Conservation (phyloP, 257 asterid genomes). For the Plectranthus barbatus region DNA sequence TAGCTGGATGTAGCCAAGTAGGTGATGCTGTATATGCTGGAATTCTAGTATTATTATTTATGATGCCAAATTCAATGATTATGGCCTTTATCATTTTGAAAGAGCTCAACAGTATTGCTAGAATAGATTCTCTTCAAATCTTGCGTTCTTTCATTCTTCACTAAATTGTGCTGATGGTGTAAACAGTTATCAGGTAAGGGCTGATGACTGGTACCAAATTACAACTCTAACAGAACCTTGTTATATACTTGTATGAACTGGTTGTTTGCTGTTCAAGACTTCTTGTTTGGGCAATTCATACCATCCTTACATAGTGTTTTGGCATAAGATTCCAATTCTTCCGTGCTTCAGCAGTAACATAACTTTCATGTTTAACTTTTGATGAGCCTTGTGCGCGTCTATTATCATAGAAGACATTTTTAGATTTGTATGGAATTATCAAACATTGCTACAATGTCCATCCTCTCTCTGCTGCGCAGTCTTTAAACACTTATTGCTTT, state of each 20-base stretch:
- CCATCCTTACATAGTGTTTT: too few relatives aligned
- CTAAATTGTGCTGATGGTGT: background rate
- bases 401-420: background rate
- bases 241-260: too few relatives aligned
- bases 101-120: background rate
- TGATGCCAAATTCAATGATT: constrained; percentile 8
- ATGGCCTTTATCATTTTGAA: constrained; percentile 7
- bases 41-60: background rate
- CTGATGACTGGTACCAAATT: background rate
- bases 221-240: background rate
- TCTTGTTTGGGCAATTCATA: too few relatives aligned
- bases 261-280: too few relatives aligned
- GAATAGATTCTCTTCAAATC: background rate
- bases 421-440: background rate
- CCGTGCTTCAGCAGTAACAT: too few relatives aligned
- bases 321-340: too few relatives aligned
- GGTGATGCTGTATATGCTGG: constrained; percentile 2
- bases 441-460: background rate
- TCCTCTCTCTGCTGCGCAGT: background rate
- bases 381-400: background rate
- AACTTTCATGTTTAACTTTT: background rate
- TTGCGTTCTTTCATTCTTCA: background rate
- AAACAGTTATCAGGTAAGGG: background rate
- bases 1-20: constrained; percentile 9
- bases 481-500: background rate